Conservation (phyloP, 1,284 basidiomycete genomes). For the Rhizoctonia solani region DNA sequence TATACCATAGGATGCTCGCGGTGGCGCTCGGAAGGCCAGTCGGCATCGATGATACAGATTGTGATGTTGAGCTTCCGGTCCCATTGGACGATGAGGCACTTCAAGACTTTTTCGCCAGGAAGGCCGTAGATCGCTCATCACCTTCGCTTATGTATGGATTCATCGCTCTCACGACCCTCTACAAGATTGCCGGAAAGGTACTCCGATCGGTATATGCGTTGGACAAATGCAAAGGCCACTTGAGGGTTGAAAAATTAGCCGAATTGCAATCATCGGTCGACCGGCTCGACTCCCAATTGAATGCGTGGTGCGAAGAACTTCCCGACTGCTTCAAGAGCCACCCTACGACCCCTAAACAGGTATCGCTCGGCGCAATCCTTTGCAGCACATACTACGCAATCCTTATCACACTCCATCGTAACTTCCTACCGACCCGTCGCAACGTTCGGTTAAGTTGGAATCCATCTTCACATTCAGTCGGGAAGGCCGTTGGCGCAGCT, state of each 20-base stretch:
- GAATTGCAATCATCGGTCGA: slow-evolving; percentile 77
- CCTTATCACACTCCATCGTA: slow-evolving; percentile 85
- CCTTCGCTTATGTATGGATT: slow-evolving; percentile 80
- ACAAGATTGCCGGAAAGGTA: slow-evolving; percentile 78
- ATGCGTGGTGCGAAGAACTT: slow-evolving; percentile 79
- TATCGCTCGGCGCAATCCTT: slow-evolving; percentile 81
- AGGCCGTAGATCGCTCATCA: slow-evolving; percentile 41
- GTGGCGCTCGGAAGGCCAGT: slow-evolving; percentile 81
- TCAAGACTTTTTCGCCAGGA: slow-evolving; percentile 62
- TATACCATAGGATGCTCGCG: slow-evolving; percentile 71
- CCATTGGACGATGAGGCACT: slow-evolving; percentile 80
- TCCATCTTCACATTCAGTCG: slow-evolving; percentile 55
- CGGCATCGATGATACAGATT: slow-evolving; percentile 77
- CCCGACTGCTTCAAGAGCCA: slow-evolving; percentile 72
- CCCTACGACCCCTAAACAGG: slow-evolving; percentile 71
- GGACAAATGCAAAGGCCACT: slow-evolving; percentile 57
- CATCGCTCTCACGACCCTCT: slow-evolving; percentile 72
- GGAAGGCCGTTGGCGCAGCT: slow-evolving; percentile 78
- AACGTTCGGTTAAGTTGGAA: slow-evolving; percentile 46
- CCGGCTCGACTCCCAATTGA: slow-evolving; percentile 71
- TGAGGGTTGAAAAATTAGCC: slow-evolving; percentile 72
- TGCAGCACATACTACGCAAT: slow-evolving; percentile 77
- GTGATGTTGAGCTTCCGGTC: slow-evolving; percentile 78
- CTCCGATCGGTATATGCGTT: slow-evolving; percentile 78
- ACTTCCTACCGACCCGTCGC: slow-evolving; percentile 70